A percentile compares a stretch with the other conserved stretches of the same genome.
These are phyloP conservation scores for Hydnomerulius pinastri DNA, from an alignment of 768 basidiomycete species.

Conservation along the genomic window DNA sequence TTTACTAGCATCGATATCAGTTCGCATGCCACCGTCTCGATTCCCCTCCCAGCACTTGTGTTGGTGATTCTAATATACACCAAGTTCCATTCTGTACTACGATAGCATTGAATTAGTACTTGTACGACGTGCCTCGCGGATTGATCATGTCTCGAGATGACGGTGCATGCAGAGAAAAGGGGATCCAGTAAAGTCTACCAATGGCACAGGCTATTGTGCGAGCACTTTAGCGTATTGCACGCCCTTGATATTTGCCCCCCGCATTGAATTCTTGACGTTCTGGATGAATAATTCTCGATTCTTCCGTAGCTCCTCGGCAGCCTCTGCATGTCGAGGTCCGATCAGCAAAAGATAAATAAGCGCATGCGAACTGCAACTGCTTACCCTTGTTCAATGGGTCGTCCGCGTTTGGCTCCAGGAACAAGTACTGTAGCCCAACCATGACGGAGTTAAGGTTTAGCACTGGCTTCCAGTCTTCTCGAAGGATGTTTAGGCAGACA, in stretches of 20 bases:
- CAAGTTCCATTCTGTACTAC: constrained; percentile 5
- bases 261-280: constrained; percentile 89
- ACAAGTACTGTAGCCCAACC: constrained; percentile 97
- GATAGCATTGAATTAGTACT: constrained; percentile 5
- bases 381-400: constrained; percentile 98
- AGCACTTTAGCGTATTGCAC: constrained; percentile 79
- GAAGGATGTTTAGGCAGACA: constrained; percentile 96
- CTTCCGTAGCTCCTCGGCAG: constrained; percentile 90
- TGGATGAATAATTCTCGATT: constrained; percentile 80
- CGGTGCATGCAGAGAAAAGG: neutral
- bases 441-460: constrained; percentile 97
- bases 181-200: constrained; percentile 8
- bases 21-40: too few species aligned
- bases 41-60: neutral
- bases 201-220: constrained; percentile 37
- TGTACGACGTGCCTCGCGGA: neutral
- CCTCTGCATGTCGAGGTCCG: constrained; percentile 57
- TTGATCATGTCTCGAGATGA: neutral
- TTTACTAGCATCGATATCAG: too few species aligned
- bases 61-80: constrained; percentile 8
- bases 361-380: constrained; percentile 20
- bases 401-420: constrained; percentile 98
- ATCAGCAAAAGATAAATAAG: constrained; percentile 11
- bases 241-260: constrained; percentile 76
- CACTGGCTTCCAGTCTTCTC: constrained; percentile 99